Evolutionary conservation across 2,329 filamentous ascomycete genomes (phyloP).

Genomic region (Fusarium luffae): DNA sequence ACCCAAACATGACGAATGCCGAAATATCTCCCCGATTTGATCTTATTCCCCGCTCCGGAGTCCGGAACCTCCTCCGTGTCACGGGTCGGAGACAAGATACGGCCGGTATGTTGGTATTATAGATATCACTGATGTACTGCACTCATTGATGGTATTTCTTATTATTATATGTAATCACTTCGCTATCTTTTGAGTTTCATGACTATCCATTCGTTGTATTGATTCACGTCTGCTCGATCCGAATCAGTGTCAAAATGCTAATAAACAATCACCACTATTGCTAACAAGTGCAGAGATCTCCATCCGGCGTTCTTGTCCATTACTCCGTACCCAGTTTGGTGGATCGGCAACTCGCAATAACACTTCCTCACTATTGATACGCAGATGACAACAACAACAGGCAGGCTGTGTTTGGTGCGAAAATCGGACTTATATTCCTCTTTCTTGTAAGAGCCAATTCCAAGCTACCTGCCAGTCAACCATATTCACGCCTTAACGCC

Average conservation of each 20-base stretch:
- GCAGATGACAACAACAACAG: not conserved
- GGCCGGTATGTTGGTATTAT: not conserved
- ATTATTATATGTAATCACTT: not conserved
- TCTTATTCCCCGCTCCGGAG: conserved; percentile 27
- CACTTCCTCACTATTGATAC: not conserved
- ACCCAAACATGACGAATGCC: conserved; percentile 34
- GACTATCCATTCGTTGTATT: not conserved
- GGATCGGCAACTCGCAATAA: not conserved
- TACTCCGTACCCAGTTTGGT: conserved; percentile 3
- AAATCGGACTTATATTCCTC: not conserved
- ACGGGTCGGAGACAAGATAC: conserved; percentile 9
- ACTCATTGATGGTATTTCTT: not conserved
- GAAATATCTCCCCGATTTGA: conserved; percentile 39
- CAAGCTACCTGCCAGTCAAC: not conserved
- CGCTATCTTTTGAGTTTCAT: not conserved
- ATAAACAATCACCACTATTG: not conserved
- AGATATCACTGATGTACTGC: not conserved
- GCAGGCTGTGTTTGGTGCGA: not conserved
- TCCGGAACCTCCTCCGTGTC: conserved; percentile 31
- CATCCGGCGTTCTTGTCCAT: conserved; percentile 1
- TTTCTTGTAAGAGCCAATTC: not conserved
- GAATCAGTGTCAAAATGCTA: not conserved
- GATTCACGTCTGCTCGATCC: not conserved
- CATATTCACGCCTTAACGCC: not conserved
- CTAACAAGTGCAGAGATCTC: not conserved